Base-by-base conservation (phyloP, 371 early-diverging fungal species). In the Amoeboaphelidium protococcarum region DNA sequence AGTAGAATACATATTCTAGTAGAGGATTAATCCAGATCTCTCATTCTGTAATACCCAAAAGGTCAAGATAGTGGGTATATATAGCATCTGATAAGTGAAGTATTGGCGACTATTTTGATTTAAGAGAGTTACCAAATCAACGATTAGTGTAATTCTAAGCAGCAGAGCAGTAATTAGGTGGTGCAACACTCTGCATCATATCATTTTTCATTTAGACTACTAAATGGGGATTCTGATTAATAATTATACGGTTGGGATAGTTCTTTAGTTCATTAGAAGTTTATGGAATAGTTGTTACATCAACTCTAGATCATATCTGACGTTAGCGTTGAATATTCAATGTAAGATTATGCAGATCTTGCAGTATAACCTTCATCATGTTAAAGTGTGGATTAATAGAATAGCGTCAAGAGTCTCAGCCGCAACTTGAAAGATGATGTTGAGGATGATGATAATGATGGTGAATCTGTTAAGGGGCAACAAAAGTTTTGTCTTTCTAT, bases 191-290 rank as follows among this genome's bases (percentile, higher is more conserved):
- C 82, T 0, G 60, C 77, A 3, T 62, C 68, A 44, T 86, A 82
- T 52, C 78, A 82, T 53, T 52, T 80, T 12, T 74, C 73, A 0
- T 74, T 82, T 44, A 80, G 74, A 50, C 57, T 86, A 16, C 66
- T 83, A 64, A 79, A 76, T 51, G 81, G 72, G 2, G 70, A 82
- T 48, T 78, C 82, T 0, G 61, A 62, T 16, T 57, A 61, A 13
- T 52, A 67, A 19, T 50, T 61, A 1, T 67, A 77, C 2, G 64
- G 67, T 31, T 86, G 84, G 84, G 74, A 79, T 49, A 74, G 79
- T 45, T 65, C 71, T 41, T 64, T 61, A 12, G 74, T 74, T 2
- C 57, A 79, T 4, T 53, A 74, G 6, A 31, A 16, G 37, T 31
- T 10, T 31, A 16, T 31, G 10, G 16, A 10, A 16, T 16, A 6